Percentiles rank a stretch among this genome's conserved stretches.
phyloP scores from a whole-genome alignment of 2,329 filamentous ascomycete species.

The Colletotrichum zoysiae region DNA sequence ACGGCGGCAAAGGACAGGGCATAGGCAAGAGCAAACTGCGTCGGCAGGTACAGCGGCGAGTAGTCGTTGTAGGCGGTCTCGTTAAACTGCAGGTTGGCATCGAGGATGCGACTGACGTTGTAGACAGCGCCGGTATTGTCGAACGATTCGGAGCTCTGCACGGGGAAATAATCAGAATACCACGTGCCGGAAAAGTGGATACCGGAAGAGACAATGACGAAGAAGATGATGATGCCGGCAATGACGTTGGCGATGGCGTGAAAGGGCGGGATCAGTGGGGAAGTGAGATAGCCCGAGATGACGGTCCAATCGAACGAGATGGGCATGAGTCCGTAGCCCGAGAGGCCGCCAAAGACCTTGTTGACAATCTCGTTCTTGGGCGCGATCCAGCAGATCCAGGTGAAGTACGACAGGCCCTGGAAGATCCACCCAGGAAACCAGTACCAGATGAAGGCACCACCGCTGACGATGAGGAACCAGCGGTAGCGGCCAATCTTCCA shows the following conservation, averaged over 20 bases:
- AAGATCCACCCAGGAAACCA: constrained; percentile 74
- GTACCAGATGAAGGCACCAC: constrained; percentile 67
- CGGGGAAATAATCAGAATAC: constrained; percentile 71
- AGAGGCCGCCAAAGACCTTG: constrained; percentile 73
- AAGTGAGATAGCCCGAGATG: constrained; percentile 66
- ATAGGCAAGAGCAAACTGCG: constrained; percentile 71
- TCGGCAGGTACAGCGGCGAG: constrained; percentile 74
- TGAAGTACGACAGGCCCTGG: constrained; percentile 71
- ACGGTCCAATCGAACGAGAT: constrained; percentile 77
- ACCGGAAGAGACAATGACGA: constrained; percentile 68
- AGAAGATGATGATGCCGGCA: constrained; percentile 64
- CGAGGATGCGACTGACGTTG: constrained; percentile 71
- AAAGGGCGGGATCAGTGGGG: constrained; percentile 71
- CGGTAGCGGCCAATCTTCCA: constrained; percentile 71
- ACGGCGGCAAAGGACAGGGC: constrained; percentile 77
- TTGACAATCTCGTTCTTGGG: constrained; percentile 73
- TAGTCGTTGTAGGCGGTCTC: constrained; percentile 71
- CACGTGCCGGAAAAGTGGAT: constrained; percentile 69
- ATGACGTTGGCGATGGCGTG: constrained; percentile 72
- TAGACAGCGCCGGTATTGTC: constrained; percentile 74
- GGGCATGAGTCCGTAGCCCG: constrained; percentile 72
- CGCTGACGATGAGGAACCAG: constrained; percentile 67
- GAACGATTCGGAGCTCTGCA: constrained; percentile 71
- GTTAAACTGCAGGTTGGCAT: constrained; percentile 68
- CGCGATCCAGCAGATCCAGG: constrained; percentile 72